Base-by-base conservation (phyloP, 306 rosid genomes). In the peach (Prunus persica) region DNA sequence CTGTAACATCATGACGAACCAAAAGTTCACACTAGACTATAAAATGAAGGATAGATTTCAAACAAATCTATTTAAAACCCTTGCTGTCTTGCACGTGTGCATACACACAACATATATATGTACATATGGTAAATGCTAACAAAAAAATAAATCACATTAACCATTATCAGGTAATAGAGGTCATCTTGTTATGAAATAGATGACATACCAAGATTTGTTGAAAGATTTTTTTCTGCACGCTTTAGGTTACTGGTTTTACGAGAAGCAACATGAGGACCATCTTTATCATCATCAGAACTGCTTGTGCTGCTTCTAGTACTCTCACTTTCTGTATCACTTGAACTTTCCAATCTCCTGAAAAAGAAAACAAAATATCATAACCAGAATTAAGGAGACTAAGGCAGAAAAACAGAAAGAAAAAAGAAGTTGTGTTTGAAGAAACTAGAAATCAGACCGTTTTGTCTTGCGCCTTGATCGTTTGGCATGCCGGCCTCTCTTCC, bases 241-340 rank as follows among this genome's bases (percentile, higher is more conserved):
- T 66, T 83, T 25, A 78, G 46, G 73, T 76, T 75, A 49, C 68
- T 74, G 3, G 57, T 76, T 79, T 87, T 88, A 34, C 8, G 88
- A 66, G 69, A 79, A 73, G 91, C 68, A 77, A 63, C 66, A 67
- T 5, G 81, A 67, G 22, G 84, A 75, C 54, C 72, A 74, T 71
- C 79, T 83, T 82, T 87, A 75, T 78, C 83, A 75, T 83, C 84
- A 65, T 82, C 92, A 75, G 93, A 88, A 86, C 90, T 83, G 79
- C 93, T 86, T 65, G 69, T 69, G 75, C 90, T 83, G 74, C 84
- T 69, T 74, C 84, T 80, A 62, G 75, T 56, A 86, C 87, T 89
- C 75, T 85, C 88, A 75, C 91, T 90, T 63, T 87, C 91, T 11
- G 88, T 58, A 57, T 86, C 96, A 86, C 91, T 85, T 72, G 89